A percentile compares a stretch with the other conserved stretches of the same genome.
Evolutionary conservation across 306 rosid genomes (phyloP).

Genomic region (Malus orientalis): DNA sequence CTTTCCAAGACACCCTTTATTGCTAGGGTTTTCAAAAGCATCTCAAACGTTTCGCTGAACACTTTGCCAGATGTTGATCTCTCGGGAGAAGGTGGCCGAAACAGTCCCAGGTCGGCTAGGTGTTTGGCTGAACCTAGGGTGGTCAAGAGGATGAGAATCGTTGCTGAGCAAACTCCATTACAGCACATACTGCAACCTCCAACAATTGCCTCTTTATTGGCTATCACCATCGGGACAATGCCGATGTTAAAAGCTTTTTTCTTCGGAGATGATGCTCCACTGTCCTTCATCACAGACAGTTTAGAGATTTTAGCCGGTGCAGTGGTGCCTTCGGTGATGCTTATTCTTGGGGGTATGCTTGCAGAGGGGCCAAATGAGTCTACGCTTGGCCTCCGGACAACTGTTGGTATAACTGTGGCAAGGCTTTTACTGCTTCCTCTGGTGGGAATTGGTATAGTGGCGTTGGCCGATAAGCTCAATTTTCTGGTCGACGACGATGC

Average conservation of each 20-base stretch:
- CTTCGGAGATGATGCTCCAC: conserved; percentile 63
- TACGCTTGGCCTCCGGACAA: conserved; percentile 62
- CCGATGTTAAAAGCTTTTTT: conserved; percentile 63
- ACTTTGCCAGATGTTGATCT: conserved; percentile 44
- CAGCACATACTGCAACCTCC: conserved; percentile 85
- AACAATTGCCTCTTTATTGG: conserved; percentile 72
- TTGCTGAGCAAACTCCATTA: conserved; percentile 78
- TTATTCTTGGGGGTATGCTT: conserved; percentile 81
- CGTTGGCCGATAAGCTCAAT: conserved; percentile 48
- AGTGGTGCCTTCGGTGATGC: conserved; percentile 87
- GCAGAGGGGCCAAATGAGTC: conserved; percentile 89
- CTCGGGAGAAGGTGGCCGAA: conserved; percentile 23
- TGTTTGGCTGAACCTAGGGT: conserved; percentile 85
- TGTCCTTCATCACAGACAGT: conserved; percentile 61
- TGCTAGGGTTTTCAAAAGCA: conserved; percentile 51
- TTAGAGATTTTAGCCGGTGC: conserved; percentile 69
- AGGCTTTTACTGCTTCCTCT: conserved; percentile 80
- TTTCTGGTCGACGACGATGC: conserved; percentile 44
- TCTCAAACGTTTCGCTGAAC: conserved; percentile 40
- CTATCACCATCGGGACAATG: conserved; percentile 63
- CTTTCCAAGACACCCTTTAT: conserved; percentile 74
- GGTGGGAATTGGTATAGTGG: conserved; percentile 64
- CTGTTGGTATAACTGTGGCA: conserved; percentile 58
- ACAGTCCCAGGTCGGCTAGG: conserved; percentile 60
- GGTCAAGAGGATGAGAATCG: conserved; percentile 66